These are phyloP conservation scores for Fonsecaea multimorphosa DNA, from an alignment of 2,329 filamentous ascomycete genomes.

Conservation along the genomic window DNA sequence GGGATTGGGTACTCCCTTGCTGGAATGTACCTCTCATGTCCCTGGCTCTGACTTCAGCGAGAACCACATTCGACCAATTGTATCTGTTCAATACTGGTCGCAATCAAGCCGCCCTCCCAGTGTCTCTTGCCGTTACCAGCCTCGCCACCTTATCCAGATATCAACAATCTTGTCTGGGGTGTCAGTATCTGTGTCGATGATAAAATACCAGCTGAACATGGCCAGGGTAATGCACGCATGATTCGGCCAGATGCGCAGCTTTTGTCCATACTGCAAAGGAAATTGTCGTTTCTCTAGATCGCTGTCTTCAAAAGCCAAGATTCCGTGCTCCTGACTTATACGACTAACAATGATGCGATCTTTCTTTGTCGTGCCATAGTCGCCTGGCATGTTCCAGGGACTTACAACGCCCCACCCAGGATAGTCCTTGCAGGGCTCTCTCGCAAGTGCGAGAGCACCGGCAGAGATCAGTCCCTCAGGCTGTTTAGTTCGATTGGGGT, in stretches of 20 bases:
- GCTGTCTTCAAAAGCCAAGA: slow-evolving; percentile 65
- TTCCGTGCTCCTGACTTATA: slow-evolving; percentile 80
- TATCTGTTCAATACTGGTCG: not conserved
- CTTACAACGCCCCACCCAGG: slow-evolving; percentile 72
- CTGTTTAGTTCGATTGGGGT: slow-evolving; percentile 59
- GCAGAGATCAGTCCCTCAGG: slow-evolving; percentile 72
- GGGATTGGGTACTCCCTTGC: not conserved
- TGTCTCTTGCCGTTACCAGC: slow-evolving; percentile 61
- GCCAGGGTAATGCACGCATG: slow-evolving; percentile 79
- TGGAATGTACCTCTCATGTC: not conserved
- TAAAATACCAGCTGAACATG: slow-evolving; percentile 73
- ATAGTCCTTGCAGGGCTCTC: slow-evolving; percentile 75
- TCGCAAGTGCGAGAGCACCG: slow-evolving; percentile 71
- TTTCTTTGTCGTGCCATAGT: slow-evolving; percentile 48
- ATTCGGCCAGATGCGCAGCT: slow-evolving; percentile 76
- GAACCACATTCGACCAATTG: not conserved
- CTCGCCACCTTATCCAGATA: slow-evolving; percentile 74
- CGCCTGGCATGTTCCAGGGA: slow-evolving; percentile 58
- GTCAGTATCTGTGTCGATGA: slow-evolving; percentile 67
- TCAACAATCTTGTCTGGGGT: slow-evolving; percentile 69
- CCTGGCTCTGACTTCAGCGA: not conserved
- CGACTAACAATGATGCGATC: slow-evolving; percentile 71
- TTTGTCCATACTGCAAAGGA: slow-evolving; percentile 66
- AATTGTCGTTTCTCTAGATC: slow-evolving; percentile 46
- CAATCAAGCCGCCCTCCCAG: not conserved